phyloP scores from a whole-genome alignment of 345 rosid genomes.

The Arabis hirsuta region DNA sequence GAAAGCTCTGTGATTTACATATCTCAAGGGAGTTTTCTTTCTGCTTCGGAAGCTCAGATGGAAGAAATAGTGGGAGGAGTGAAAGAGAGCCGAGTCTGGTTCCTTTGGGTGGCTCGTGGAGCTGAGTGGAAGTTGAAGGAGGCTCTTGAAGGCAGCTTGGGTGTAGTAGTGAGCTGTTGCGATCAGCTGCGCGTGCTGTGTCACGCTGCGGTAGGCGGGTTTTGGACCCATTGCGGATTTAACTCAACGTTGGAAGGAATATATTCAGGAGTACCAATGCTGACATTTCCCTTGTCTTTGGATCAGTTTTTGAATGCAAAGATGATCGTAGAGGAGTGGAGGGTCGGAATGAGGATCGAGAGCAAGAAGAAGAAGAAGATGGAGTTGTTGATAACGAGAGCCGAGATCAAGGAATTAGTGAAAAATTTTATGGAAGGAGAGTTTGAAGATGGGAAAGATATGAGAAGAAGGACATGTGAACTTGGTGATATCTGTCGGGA shows the following conservation, averaged over 20 bases:
- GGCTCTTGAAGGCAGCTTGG: slow-evolving; percentile 29
- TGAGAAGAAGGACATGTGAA: slow-evolving; percentile 29
- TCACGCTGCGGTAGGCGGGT: slow-evolving; percentile 61
- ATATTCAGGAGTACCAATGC: slow-evolving; percentile 54
- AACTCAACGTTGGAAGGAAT: slow-evolving; percentile 63
- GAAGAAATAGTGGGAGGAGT: slow-evolving; percentile 51
- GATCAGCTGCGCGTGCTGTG: slow-evolving; percentile 58
- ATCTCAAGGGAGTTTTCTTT: slow-evolving; percentile 53
- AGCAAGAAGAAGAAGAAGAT: background rate
- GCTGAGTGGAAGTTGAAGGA: slow-evolving; percentile 7
- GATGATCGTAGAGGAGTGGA: slow-evolving; percentile 64
- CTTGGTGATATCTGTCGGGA: slow-evolving; percentile 17
- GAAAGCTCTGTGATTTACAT: slow-evolving; percentile 50
- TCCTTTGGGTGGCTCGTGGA: slow-evolving; percentile 54
- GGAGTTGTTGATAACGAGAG: slow-evolving; percentile 43
- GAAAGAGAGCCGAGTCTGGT: slow-evolving; percentile 42
- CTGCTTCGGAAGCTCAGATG: slow-evolving; percentile 43
- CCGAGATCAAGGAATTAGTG: slow-evolving; percentile 44
- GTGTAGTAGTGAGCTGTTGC: slow-evolving; percentile 55
- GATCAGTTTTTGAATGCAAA: slow-evolving; percentile 59
- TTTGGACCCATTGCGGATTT: slow-evolving; percentile 76
- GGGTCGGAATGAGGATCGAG: slow-evolving; percentile 52
- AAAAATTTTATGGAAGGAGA: slow-evolving; percentile 38
- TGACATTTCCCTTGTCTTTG: slow-evolving; percentile 58
- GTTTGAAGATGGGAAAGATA: slow-evolving; percentile 19